Base-by-base conservation (phyloP, 75 land plant species). In the Picea sitchensis region DNA sequence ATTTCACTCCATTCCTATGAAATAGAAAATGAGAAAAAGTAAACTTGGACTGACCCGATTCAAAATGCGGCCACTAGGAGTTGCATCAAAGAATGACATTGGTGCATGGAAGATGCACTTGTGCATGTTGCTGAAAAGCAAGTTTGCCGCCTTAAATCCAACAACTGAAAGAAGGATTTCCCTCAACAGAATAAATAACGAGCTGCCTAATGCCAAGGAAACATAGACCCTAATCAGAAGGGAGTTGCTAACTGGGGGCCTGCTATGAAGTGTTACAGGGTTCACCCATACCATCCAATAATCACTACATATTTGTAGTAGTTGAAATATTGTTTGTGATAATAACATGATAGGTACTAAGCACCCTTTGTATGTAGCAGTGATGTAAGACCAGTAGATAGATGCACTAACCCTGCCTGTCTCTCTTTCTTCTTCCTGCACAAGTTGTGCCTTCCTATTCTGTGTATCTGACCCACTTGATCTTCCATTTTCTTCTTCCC, bases 201-300 rank as follows among this genome's bases (percentile, higher is more conserved):
- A 76, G 65, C 93, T 92, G 71, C 88, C 99, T 78, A 89, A 57
- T 12, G 98, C 83, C 69, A 92, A 80, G 9, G 80, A 84, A 54
- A 85, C 83, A 77, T 93, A 96, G 20, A 96, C 90, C 59, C 79
- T 26, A 51, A 93, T 86, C 2, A 92, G 84, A 31, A 68, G 77
- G 13, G 58, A 41, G 41, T 67, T 79, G 69, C 77, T 77, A 51
- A 91, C 84, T 9, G 63, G 59, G 47, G 90, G 83, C n/a, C 78
- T 38, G 17, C 62, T 75, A 72, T 82, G 91, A 69, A 77, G 73
- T 38, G 90, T 84, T 26, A 83, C 80, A 9, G 96, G 96, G 80
- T 88, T 84, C 61, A 94, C 99, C 96, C 99, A 93, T 34, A 94
- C 91, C 92, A 96, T 92, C 96, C 99, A 96, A 63, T 91, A 96